Conservation (phyloP, 2,329 filamentous ascomycete species). For the Verticillium alfalfae region DNA sequence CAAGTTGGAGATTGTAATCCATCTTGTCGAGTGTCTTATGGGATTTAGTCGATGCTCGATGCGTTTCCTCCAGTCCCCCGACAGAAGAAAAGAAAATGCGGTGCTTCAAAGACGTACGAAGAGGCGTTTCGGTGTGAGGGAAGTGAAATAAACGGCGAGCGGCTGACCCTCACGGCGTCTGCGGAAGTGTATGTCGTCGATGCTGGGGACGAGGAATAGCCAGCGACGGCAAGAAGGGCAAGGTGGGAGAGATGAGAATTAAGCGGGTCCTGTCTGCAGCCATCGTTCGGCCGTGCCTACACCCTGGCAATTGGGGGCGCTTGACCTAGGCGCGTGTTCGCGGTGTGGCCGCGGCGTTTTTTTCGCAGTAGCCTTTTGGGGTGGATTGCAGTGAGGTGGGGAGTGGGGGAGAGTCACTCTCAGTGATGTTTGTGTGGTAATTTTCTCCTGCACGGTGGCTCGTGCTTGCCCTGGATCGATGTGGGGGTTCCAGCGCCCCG, state of each 20-base stretch:
- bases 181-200: not conserved
- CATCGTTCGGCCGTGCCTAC: not conserved
- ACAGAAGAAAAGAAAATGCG: not conserved
- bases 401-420: not conserved
- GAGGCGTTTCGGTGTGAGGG: not conserved
- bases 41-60: not conserved
- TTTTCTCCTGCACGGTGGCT: not conserved
- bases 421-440: not conserved
- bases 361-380: not conserved
- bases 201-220: not conserved
- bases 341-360: not conserved
- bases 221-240: not conserved
- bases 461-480: not conserved
- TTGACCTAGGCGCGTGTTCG: not conserved
- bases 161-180: not conserved
- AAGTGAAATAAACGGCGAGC: not conserved
- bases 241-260: not conserved
- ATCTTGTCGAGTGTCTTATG: constrained; percentile 10
- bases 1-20: constrained; percentile 12
- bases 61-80: not conserved
- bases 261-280: not conserved
- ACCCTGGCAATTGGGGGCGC: not conserved
- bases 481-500: not conserved
- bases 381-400: not conserved
- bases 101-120: too few species aligned